Conservation (phyloP, 169 alveolate genomes). For the Plasmodium coatneyi region DNA sequence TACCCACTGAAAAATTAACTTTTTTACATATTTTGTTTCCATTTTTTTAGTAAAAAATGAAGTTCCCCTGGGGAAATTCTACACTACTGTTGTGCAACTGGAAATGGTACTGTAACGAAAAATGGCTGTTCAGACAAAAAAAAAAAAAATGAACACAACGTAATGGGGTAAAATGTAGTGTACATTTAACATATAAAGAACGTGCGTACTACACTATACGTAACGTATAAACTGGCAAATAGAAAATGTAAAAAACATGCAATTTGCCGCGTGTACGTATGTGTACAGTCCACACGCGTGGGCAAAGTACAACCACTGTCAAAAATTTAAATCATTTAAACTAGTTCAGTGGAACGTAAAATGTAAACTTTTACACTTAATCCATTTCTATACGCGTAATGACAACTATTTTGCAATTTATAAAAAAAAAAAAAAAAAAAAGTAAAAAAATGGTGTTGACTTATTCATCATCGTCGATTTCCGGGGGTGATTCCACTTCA, state of each 20-base stretch:
- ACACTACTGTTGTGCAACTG: neutral
- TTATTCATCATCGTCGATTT: conserved; percentile 76
- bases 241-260: neutral
- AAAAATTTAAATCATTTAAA: neutral
- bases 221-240: neutral
- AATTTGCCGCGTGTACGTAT: neutral
- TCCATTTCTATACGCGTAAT: neutral
- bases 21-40: neutral
- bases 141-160: neutral
- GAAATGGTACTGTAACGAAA: neutral
- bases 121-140: neutral
- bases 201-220: neutral
- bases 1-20: neutral
- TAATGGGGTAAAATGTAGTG: neutral
- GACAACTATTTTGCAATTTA: neutral
- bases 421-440: conserved; percentile 15
- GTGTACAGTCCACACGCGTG: neutral
- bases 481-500: conserved; percentile 92
- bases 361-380: neutral
- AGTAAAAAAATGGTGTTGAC: conserved; percentile 2
- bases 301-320: neutral
- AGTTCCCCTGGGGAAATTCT: neutral
- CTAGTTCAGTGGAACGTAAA: neutral
- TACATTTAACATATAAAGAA: neutral
- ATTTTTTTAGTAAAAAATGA: neutral